Evolutionary conservation across 1,139 yeast species (phyloP), one percentile per base, ranked within the genome.

Genomic region (Diutina mesorugosa): DNA sequence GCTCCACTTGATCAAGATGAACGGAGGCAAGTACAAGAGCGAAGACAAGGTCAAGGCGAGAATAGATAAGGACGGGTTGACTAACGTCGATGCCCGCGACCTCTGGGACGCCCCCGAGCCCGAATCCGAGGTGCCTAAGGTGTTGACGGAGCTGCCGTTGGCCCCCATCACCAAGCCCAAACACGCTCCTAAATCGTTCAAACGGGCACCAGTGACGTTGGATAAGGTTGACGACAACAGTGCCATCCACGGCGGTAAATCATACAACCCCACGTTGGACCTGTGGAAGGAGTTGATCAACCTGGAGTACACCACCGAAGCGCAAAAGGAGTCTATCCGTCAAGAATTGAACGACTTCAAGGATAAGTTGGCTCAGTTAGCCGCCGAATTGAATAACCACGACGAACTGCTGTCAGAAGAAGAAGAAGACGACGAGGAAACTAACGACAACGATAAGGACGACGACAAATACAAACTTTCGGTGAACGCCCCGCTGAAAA

Each of bases 181-280:
- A 10, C 18, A 14, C 12, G 38, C 48, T n/a, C 55, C 47, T 16
- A 14, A 10, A 8, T 29, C 48, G 8, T 18, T 52, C 10, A 35
- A 16, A 7, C 48, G 12, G 8, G 38, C 47, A 12, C 55, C 55
- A 18, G n/a, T 52, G 6, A 7, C 16, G 38, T n/a, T 47, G 32
- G 41, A 8, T 10, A 41, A 51, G 8, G 45, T 45, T 18, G 41
- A 28, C 6, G 48, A 26, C 7, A 29, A 29, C 16, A 47, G 21
- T 18, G 38, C 93, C 21, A 18, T 50, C n/a, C 86, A 85, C 64
- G 93, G 85, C 2, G 99, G 99, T 57, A 87, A 87, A 68, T 91
- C 98, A 3, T 93, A 93, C 67, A 93, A 93, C 67, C 99, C 99
- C 45, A 80, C 95, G 14, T 74, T 86, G 61, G 87, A 85, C 59